Conservation (phyloP, 164 flowering plant genomes). For the Piper betle region DNA sequence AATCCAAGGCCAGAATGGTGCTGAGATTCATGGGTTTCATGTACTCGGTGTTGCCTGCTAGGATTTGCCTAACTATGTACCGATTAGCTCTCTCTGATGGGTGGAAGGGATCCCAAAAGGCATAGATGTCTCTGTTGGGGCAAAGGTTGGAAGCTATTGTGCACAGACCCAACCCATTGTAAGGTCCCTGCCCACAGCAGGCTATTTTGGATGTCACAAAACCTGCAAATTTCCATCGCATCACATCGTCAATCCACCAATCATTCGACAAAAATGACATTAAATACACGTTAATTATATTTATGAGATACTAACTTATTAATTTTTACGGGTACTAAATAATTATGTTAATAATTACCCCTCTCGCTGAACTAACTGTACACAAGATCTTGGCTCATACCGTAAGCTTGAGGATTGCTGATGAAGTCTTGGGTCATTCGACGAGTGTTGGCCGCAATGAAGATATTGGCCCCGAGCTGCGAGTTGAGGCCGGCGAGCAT, state of each 20-base stretch:
- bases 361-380: too few relatives aligned
- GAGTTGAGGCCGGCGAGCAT: conserved; percentile 39
- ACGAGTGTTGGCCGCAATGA: conserved; percentile 34
- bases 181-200: conserved; percentile 83
- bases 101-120: conserved; percentile 71
- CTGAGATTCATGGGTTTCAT: conserved; percentile 82
- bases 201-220: conserved; percentile 47
- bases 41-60: conserved; percentile 29
- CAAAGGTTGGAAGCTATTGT: conserved; percentile 39
- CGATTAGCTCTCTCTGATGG: conserved; percentile 63
- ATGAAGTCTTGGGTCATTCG: conserved; percentile 38
- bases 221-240: background rate
- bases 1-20: conserved; percentile 54
- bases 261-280: too few relatives aligned
- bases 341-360: too few relatives aligned
- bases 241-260: too few relatives aligned
- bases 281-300: too few relatives aligned
- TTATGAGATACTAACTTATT: too few relatives aligned
- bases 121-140: conserved; percentile 42
- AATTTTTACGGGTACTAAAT: too few relatives aligned
- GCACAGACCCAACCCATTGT: conserved; percentile 73
- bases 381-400: too few relatives aligned
- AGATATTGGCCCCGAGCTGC: conserved; percentile 32
- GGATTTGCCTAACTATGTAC: conserved; percentile 35
- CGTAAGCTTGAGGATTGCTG: conserved; percentile 40